Evolutionary conservation across 1,284 basidiomycete genomes (phyloP).

Genomic region (Austroboletus rostrupii): DNA sequence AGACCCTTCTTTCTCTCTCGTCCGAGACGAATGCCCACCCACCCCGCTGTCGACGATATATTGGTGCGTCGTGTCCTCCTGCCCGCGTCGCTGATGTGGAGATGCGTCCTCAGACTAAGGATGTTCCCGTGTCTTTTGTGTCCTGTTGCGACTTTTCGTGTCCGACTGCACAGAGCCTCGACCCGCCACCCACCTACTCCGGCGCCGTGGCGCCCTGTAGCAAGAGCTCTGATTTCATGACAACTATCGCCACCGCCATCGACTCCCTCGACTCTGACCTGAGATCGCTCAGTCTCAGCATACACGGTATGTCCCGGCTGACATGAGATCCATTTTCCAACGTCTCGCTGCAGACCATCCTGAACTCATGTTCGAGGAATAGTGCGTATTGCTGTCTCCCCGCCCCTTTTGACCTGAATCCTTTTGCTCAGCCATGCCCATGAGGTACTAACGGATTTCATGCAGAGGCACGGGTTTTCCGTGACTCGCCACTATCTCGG

Average conservation of each 20-base stretch:
- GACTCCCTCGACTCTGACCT: conserved; percentile 45
- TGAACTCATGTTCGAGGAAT: conserved; percentile 54
- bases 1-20: conserved; percentile 17
- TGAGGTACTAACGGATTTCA: conserved; percentile 51
- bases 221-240: conserved; percentile 28
- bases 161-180: conserved; percentile 14
- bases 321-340: conserved; percentile 1
- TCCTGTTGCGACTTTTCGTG: conserved; percentile 30
- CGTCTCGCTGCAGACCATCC: conserved; percentile 43
- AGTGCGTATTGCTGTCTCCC: conserved; percentile 31
- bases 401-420: neutral
- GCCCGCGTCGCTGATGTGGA: conserved; percentile 4
- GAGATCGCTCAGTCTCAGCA: conserved; percentile 51
- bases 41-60: neutral
- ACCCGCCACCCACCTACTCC: conserved; percentile 40
- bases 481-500: conserved; percentile 60
- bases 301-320: conserved; percentile 48
- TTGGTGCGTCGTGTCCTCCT: conserved; percentile 13
- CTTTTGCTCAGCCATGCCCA: conserved; percentile 48
- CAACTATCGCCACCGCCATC: conserved; percentile 43
- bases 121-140: conserved; percentile 28
- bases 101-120: conserved; percentile 13
- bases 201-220: conserved; percentile 24
- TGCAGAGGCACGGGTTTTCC: conserved; percentile 57
- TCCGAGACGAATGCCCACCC: neutral